phyloP scores from a whole-genome alignment of 2,329 filamentous ascomycete genomes.

The Arthrinium puccinioides region DNA sequence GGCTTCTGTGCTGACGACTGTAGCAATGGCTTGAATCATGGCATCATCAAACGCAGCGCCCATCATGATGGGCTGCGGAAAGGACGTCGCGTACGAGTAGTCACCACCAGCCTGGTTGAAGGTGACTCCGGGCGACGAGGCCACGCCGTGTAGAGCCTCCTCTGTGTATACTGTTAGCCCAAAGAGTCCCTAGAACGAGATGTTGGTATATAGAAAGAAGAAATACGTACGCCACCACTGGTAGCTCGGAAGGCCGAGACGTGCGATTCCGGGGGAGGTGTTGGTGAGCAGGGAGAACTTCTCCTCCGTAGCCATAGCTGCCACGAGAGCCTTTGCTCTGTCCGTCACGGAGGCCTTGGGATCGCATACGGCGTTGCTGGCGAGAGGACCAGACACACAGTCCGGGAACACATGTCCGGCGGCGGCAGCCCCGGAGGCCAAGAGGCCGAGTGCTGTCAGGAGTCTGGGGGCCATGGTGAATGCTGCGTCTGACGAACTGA shows the following conservation, averaged over 20 bases:
- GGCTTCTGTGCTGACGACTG: conserved; percentile 21
- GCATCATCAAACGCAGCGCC: conserved; percentile 22
- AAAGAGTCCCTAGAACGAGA: conserved; percentile 6
- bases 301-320: conserved; percentile 14
- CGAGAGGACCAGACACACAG: conserved; percentile 14
- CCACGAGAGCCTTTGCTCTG: conserved; percentile 14
- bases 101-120: conserved; percentile 13
- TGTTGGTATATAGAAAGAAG: background rate
- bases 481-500: too few relatives aligned
- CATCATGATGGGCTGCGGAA: conserved; percentile 22
- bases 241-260: conserved; percentile 51
- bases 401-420: conserved; percentile 16
- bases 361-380: conserved; percentile 16
- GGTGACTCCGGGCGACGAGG: conserved; percentile 37
- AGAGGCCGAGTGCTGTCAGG: conserved; percentile 9
- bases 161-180: too few relatives aligned
- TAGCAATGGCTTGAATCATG: conserved; percentile 20
- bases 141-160: conserved; percentile 56
- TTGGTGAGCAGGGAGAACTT: conserved; percentile 16
- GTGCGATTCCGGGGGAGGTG: conserved; percentile 39
- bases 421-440: conserved; percentile 13
- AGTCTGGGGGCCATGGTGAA: conserved; percentile 10
- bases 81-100: conserved; percentile 23
- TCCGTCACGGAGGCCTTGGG: conserved; percentile 10
- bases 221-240: conserved; percentile 41